phyloP scores from a whole-genome alignment of 163 green algal genomes.

The Chlorella variabilis region DNA sequence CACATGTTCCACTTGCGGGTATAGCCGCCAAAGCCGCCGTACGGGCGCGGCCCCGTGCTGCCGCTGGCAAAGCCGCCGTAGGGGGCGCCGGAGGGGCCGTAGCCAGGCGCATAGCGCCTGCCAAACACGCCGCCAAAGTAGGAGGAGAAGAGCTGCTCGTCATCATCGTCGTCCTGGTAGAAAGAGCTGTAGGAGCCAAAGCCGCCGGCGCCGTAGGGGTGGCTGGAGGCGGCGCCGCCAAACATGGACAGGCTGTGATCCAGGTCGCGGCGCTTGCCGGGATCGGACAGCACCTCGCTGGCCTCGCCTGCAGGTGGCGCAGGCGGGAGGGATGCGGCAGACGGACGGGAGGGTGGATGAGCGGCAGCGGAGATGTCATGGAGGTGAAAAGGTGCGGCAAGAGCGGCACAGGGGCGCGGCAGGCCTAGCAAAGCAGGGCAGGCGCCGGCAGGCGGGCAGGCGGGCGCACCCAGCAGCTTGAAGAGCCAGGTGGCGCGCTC shows the following conservation, averaged over 20 bases:
- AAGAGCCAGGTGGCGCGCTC: constrained; percentile 75
- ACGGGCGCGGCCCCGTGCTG: no score
- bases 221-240: not conserved
- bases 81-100: not conserved
- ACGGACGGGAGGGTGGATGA: no score
- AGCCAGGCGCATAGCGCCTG: not conserved
- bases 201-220: not conserved
- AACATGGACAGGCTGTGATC: constrained; percentile 18
- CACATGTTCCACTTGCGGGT: no score
- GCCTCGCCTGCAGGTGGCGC: constrained; percentile 55
- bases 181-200: constrained; percentile 2
- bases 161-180: not conserved
- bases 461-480: constrained; percentile 65
- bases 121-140: constrained; percentile 4
- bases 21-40: not conserved
- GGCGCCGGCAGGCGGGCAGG: no score
- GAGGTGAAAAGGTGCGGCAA: no score
- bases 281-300: constrained; percentile 67
- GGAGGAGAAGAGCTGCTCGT: not conserved
- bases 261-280: constrained; percentile 57
- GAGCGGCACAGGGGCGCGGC: no score
- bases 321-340: no score
- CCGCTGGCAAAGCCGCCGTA: no score
- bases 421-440: no score
- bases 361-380: no score